A percentile compares a stretch with the other conserved stretches of the same genome.
Conservation (phyloP, 345 rosid genomes). For the Eucalyptus sp. region DNA sequence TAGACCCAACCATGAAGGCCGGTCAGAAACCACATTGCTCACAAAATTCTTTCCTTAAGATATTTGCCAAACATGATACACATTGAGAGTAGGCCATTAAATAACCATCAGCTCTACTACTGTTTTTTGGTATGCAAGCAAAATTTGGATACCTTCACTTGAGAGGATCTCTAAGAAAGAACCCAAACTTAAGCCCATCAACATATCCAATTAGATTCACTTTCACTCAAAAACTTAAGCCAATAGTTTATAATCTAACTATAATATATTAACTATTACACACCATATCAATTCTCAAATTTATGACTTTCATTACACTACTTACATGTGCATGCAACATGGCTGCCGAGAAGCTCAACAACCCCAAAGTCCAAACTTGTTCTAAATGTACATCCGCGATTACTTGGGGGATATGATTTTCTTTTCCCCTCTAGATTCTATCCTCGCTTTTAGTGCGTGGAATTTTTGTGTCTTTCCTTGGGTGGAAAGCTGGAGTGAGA, state of each 20-base stretch:
- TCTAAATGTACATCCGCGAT: neutral
- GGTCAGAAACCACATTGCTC: neutral
- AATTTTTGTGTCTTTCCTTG: neutral
- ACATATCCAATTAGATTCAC: too few species aligned
- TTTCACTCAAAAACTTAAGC: too few species aligned
- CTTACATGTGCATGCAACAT: neutral
- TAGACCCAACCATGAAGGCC: neutral
- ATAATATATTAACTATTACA: neutral
- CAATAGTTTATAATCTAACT: too few species aligned
- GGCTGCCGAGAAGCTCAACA: neutral
- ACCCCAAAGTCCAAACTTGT: neutral
- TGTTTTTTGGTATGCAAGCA: neutral
- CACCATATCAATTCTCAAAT: neutral
- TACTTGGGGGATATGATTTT: neutral
- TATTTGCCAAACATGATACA: neutral
- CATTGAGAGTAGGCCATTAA: neutral
- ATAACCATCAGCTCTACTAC: accelerated
- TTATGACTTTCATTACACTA: neutral
- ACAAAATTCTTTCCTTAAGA: neutral
- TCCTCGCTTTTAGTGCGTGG: neutral
- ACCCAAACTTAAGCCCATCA: neutral
- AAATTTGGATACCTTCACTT: too few species aligned
- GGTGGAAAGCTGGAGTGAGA: neutral
- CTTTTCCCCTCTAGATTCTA: neutral
- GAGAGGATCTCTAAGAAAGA: neutral